phyloP scores from a whole-genome alignment of 2,329 filamentous ascomycete genomes.

The Trichoderma asperellum region DNA sequence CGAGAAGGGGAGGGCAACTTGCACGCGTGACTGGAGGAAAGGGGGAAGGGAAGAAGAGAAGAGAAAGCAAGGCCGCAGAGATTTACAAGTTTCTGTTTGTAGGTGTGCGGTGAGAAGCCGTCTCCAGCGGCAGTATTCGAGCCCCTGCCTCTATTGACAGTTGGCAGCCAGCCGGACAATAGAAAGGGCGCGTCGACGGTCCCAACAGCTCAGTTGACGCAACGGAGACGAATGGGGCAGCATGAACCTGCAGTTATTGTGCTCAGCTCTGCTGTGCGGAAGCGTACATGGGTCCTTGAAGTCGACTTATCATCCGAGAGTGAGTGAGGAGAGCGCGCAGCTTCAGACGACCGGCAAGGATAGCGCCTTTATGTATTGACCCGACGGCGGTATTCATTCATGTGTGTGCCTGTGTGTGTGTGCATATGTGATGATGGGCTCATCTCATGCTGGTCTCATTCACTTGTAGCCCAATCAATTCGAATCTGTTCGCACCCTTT shows the following conservation, averaged over 20 bases:
- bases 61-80: neutral
- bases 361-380: neutral
- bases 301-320: neutral
- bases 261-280: neutral
- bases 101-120: slow-evolving; percentile 19
- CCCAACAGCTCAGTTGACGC: neutral
- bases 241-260: neutral
- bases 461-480: neutral
- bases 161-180: neutral
- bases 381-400: neutral
- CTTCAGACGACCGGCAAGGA: neutral
- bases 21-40: neutral
- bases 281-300: neutral
- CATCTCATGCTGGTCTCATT: neutral
- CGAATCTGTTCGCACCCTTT: neutral
- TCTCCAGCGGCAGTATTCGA: slow-evolving; percentile 20
- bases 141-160: neutral
- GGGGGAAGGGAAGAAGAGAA: neutral
- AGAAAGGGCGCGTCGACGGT: neutral
- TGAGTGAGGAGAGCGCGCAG: neutral
- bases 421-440: neutral
- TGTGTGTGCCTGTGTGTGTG: neutral
- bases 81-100: slow-evolving; percentile 1
- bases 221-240: neutral
- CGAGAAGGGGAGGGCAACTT: neutral